phyloP scores from a whole-genome alignment of 495 filamentous ascomycete genomes.

The Neurospora sp. region DNA sequence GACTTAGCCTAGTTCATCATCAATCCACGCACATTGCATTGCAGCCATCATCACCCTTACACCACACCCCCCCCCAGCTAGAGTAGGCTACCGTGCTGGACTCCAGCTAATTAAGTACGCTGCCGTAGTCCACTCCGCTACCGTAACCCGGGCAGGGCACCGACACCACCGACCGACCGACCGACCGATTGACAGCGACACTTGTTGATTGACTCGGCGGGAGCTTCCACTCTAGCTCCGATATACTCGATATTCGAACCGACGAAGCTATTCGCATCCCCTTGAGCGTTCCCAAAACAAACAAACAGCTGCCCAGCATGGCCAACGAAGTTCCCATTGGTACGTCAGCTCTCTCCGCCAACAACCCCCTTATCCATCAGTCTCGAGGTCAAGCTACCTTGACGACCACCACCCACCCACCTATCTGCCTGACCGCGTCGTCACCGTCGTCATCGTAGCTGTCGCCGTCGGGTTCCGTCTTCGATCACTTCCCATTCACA shows the following conservation, averaged over 20 bases:
- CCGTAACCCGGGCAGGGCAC: neutral
- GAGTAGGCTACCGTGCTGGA: neutral
- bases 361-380: constrained; percentile 12
- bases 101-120: neutral
- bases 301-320: neutral
- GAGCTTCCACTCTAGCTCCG: neutral
- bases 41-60: too few relatives aligned
- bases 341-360: constrained; percentile 5
- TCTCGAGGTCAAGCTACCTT: neutral
- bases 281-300: neutral
- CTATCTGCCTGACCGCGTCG: neutral
- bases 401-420: neutral
- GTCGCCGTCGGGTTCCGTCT: neutral
- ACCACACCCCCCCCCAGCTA: neutral
- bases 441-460: neutral
- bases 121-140: neutral
- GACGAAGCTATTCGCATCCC: neutral
- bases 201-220: neutral
- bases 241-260: neutral
- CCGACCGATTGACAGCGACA: neutral
- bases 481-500: neutral
- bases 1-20: too few relatives aligned
- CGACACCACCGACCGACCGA: neutral
- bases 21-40: too few relatives aligned
- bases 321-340: constrained; percentile 6